Conservation (phyloP, 2,329 filamentous ascomycete species). For the Aspergillus costaricaensis region DNA sequence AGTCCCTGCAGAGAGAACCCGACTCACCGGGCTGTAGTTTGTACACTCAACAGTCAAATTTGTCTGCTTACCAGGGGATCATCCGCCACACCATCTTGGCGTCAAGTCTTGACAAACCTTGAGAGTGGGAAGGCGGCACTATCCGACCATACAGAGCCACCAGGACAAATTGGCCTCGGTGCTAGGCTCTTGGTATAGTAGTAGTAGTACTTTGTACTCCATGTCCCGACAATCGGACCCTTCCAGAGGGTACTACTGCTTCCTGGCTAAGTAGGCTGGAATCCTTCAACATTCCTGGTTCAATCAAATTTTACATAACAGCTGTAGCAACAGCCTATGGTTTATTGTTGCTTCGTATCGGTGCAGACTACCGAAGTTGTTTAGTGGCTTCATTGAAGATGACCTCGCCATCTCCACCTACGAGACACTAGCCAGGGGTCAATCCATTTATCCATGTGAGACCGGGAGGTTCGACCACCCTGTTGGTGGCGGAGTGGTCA, state of each 20-base stretch:
- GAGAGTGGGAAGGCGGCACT: conserved; percentile 1
- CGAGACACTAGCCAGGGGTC: background rate
- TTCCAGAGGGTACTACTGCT: background rate
- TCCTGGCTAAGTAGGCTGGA: too few relatives aligned
- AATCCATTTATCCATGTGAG: background rate
- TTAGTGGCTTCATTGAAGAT: background rate
- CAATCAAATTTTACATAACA: background rate
- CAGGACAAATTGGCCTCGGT: background rate
- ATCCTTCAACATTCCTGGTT: background rate
- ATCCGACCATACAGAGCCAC: conserved; percentile 1
- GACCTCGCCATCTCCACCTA: background rate
- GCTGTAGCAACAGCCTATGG: background rate
- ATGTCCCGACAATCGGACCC: background rate
- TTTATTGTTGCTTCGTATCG: background rate
- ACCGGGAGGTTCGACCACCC: background rate
- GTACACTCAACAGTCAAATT: background rate
- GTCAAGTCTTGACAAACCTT: conserved; percentile 1
- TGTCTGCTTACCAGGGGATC: conserved; percentile 3
- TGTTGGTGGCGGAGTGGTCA: background rate
- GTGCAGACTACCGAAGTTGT: background rate
- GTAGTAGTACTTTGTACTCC: background rate
- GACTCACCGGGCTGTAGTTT: background rate
- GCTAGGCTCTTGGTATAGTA: conserved; percentile 1
- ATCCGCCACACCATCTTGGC: conserved; percentile 8
- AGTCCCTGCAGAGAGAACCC: background rate